Conservation (phyloP, 2,329 filamentous ascomycete species). For the Diplodia intermedia region DNA sequence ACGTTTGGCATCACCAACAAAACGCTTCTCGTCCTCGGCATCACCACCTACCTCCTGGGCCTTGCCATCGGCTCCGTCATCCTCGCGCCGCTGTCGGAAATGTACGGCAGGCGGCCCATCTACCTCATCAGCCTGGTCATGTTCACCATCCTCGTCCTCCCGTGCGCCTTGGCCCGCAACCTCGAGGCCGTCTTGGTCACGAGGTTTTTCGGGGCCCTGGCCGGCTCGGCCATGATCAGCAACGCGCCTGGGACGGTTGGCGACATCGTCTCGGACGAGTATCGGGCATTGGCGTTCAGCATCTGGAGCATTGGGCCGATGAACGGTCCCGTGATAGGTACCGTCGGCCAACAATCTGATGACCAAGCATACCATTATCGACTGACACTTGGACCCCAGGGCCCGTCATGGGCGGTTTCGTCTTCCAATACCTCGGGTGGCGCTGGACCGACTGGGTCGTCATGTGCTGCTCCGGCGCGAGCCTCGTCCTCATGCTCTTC, state of each 20-base stretch:
- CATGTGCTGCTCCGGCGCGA: constrained; percentile 67
- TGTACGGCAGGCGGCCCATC: constrained; percentile 60
- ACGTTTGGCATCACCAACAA: constrained; percentile 61
- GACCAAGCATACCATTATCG: not conserved
- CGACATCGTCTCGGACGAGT: constrained; percentile 75
- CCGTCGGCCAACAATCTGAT: not conserved
- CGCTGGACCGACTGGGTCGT: constrained; percentile 83
- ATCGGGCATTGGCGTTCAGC: constrained; percentile 81
- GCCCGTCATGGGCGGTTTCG: constrained; percentile 62
- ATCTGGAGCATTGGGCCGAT: constrained; percentile 71
- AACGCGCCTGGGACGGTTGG: constrained; percentile 78
- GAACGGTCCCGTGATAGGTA: constrained; percentile 50
- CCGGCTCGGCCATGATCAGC: constrained; percentile 67
- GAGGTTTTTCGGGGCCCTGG: constrained; percentile 62
- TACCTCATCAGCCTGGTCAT: constrained; percentile 59
- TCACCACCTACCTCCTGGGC: constrained; percentile 58
- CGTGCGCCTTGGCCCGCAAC: constrained; percentile 52
- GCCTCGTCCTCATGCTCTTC: constrained; percentile 18
- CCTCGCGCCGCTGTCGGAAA: constrained; percentile 63
- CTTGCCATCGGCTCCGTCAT: constrained; percentile 61
- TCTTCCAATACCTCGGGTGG: constrained; percentile 62
- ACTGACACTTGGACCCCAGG: constrained; percentile 57
- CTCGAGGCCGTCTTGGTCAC: constrained; percentile 53
- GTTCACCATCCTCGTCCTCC: constrained; percentile 62
- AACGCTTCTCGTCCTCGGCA: constrained; percentile 55